Conservation (phyloP, 2,329 filamentous ascomycete genomes). For the Claviceps digitariae region DNA sequence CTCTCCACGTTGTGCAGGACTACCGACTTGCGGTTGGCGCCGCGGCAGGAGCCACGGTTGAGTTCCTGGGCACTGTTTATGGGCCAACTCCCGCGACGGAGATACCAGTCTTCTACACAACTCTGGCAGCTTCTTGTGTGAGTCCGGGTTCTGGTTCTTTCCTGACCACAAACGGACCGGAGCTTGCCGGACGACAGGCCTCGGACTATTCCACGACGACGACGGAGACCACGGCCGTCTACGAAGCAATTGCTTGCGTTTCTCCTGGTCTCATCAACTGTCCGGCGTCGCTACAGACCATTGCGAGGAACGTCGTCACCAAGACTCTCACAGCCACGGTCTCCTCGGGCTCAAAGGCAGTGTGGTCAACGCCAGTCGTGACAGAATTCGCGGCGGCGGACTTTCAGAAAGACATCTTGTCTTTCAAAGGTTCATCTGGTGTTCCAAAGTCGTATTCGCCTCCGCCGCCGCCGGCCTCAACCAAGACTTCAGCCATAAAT, state of each 20-base stretch:
- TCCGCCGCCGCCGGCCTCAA: not conserved
- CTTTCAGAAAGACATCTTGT: not conserved
- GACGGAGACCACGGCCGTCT: not conserved
- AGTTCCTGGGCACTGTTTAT: slow-evolving; percentile 31
- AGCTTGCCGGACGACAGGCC: not conserved
- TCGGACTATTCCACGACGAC: not conserved
- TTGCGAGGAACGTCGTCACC: not conserved
- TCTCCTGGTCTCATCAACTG: not conserved
- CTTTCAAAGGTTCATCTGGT: not conserved
- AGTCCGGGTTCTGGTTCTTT: not conserved
- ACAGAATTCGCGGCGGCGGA: not conserved
- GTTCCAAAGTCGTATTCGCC: not conserved
- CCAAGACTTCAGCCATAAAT: not conserved
- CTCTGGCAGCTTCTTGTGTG: slow-evolving; percentile 19
- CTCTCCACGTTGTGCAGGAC: slow-evolving; percentile 30
- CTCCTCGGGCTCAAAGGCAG: not conserved
- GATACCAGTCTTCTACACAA: slow-evolving; percentile 31
- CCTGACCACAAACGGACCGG: not conserved
- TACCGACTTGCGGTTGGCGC: slow-evolving; percentile 41
- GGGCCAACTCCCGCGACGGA: not conserved
- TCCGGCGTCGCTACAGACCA: not conserved
- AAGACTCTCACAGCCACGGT: not conserved
- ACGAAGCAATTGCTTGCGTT: not conserved
- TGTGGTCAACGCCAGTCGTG: not conserved
- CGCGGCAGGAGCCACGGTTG: slow-evolving; percentile 37